Conservation (phyloP, 2,329 filamentous ascomycete species). For the Pseudocercospora macadamiae region DNA sequence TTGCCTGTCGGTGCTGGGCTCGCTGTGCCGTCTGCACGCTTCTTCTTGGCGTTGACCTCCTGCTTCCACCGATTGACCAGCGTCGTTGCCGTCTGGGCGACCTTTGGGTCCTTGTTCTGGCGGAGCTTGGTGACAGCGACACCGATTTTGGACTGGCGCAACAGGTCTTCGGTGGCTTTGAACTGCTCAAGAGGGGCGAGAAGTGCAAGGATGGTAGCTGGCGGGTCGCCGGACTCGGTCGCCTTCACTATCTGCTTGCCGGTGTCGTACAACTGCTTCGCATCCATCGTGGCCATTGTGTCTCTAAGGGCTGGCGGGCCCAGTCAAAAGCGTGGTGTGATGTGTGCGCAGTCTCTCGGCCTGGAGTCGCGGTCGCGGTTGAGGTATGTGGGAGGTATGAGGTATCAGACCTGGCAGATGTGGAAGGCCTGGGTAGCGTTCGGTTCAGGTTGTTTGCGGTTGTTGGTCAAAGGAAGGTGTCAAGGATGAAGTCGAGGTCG, state of each 20-base stretch:
- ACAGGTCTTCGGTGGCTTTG: constrained; percentile 81
- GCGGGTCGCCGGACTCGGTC: constrained; percentile 71
- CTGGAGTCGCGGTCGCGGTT: too few relatives aligned
- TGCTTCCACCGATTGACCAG: constrained; percentile 88
- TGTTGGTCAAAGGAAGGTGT: constrained; percentile 1
- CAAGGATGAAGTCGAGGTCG: background rate
- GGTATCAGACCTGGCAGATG: too few relatives aligned
- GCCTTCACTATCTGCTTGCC: constrained; percentile 82
- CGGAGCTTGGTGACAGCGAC: constrained; percentile 86
- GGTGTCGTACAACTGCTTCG: constrained; percentile 76
- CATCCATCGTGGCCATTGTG: constrained; percentile 65
- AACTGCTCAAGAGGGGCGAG: constrained; percentile 80
- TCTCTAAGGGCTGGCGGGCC: constrained; percentile 10
- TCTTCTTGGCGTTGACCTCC: constrained; percentile 62
- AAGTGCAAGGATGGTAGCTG: constrained; percentile 71
- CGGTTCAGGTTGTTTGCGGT: background rate
- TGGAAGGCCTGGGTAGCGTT: background rate
- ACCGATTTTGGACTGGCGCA: constrained; percentile 89
- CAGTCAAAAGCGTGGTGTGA: background rate
- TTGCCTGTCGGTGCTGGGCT: constrained; percentile 49
- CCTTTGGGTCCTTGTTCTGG: constrained; percentile 71
- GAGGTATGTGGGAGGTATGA: too few relatives aligned
- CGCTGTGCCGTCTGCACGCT: constrained; percentile 37
- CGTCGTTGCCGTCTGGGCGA: constrained; percentile 75
- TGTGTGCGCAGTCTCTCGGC: too few relatives aligned